Conservation (phyloP, 1,284 basidiomycete species). For the Dichomitus squalens region DNA sequence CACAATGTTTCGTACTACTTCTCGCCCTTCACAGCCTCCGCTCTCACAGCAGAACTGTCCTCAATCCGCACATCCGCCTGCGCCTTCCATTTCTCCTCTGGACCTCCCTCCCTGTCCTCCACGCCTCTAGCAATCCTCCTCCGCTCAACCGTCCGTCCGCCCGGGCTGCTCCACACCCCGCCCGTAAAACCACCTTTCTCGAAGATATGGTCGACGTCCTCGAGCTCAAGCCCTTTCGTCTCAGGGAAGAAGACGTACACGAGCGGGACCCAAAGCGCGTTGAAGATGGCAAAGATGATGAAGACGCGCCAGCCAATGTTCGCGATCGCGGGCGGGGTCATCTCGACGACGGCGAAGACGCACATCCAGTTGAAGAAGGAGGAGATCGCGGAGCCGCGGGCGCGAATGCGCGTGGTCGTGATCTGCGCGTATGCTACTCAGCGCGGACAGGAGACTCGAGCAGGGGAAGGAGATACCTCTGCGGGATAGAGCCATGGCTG, state of each 20-base stretch:
- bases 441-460: not conserved
- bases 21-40: not conserved
- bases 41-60: not conserved
- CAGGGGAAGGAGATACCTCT: slow-evolving; percentile 31
- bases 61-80: not conserved
- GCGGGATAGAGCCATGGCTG: slow-evolving; percentile 48
- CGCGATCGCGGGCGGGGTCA: slow-evolving; percentile 50
- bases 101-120: slow-evolving; percentile 17
- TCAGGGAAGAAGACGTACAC: slow-evolving; percentile 50
- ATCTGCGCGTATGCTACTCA: slow-evolving; percentile 29
- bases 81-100: not conserved
- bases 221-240: slow-evolving; percentile 45
- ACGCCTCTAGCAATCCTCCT: slow-evolving; percentile 22
- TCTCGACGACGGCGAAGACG: slow-evolving; percentile 49
- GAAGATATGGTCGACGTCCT: slow-evolving; percentile 47
- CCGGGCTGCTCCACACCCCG: slow-evolving; percentile 37
- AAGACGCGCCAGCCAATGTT: slow-evolving; percentile 52
- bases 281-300: slow-evolving; percentile 50
- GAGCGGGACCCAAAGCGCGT: slow-evolving; percentile 46
- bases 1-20: too few species aligned
- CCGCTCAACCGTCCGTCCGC: slow-evolving; percentile 29
- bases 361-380: slow-evolving; percentile 47
- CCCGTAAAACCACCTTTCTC: slow-evolving; percentile 40
- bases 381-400: slow-evolving; percentile 34
- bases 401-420: slow-evolving; percentile 31